Base-by-base conservation (phyloP, 495 filamentous ascomycete genomes). In the Aspergillus egyptiacus region DNA sequence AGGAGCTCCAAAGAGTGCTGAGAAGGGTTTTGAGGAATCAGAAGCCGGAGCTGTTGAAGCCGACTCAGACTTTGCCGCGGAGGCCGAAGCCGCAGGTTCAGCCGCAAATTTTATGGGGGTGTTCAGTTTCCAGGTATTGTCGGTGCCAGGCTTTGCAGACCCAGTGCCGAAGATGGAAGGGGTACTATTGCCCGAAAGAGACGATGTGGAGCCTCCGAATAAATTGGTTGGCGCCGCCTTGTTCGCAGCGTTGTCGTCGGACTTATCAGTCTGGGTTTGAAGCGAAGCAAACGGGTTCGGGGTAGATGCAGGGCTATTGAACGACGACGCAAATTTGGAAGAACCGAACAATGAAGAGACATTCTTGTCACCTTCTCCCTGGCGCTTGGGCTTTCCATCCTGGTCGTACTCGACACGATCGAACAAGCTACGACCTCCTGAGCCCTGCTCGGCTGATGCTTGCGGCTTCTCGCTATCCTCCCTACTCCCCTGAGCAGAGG, bases 71-170 rank as follows among this genome's bases (percentile, higher is more conserved):
- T 62, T 56, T 3, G 69, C 51, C 19, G 50, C 43, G 8, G 50
- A 47, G 28, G 53, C 25, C 15, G 25, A 28, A 14, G 55, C 59
- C 8, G 56, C 69, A 22, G 62, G 68, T 47, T 50, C 40, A n/a
- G 53, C 17, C 17, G 48, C 39, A 23, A 51, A 51, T 24, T 37
- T 51, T 15, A 51, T 51, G 15, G 48, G 48, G 1, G 48, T 27
- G 28, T 70, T 64, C 8, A 60, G 60, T 46, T 78, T 78, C 75
- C 75, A 83, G 5, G 77, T 76, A 53, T 83, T 67, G 40, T 78
- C 72, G 32, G 43, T 46, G 9, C 61, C 47, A 3, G 60, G 44
- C 13, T 62, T 55, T 0, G 56, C 28, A 14, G 42, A 28, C 17
- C 39, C 45, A 5, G 36, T 20, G 4, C 23, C 51, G 20, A 61